phyloP scores from a whole-genome alignment of 78 protist species.

The Bodo saltans region DNA sequence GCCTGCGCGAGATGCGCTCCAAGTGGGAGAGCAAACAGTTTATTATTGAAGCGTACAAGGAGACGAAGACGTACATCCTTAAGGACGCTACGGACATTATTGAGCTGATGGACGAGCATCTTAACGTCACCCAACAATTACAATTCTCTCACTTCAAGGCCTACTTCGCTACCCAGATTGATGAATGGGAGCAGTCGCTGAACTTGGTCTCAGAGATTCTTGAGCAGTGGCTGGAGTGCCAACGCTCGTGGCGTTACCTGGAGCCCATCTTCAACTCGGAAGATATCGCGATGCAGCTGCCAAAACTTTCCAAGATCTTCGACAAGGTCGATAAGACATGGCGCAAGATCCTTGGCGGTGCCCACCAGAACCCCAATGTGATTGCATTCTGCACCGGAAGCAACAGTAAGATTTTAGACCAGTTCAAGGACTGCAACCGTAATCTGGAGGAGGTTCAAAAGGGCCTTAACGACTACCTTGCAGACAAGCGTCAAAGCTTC shows the following conservation, averaged over 20 bases:
- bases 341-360: constrained; percentile 41
- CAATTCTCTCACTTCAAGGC: constrained; percentile 65
- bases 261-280: constrained; percentile 82
- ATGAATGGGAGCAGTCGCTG: constrained; percentile 60
- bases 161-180: constrained; percentile 64
- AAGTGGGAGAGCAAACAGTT: constrained; percentile 48
- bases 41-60: constrained; percentile 36
- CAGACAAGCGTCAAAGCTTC: constrained; percentile 75
- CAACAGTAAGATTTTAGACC: constrained; percentile 33
- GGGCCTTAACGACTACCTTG: constrained; percentile 78
- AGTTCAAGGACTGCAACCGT: constrained; percentile 56
- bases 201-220: constrained; percentile 44
- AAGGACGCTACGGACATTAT: constrained; percentile 55
- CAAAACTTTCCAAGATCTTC: constrained; percentile 61
- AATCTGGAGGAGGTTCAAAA: constrained; percentile 71
- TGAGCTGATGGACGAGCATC: constrained; percentile 72
- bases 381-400: constrained; percentile 43
- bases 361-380: constrained; percentile 39
- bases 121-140: constrained; percentile 69
- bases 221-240: constrained; percentile 79
- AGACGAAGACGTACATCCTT: constrained; percentile 55
- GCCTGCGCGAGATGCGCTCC: constrained; percentile 55
- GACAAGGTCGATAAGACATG: constrained; percentile 53
- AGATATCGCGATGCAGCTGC: constrained; percentile 81
- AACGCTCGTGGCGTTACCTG: constrained; percentile 80